Evolutionary conservation across 2,329 filamentous ascomycete species (phyloP).

Genomic region (Dothideomycetidae sp.): DNA sequence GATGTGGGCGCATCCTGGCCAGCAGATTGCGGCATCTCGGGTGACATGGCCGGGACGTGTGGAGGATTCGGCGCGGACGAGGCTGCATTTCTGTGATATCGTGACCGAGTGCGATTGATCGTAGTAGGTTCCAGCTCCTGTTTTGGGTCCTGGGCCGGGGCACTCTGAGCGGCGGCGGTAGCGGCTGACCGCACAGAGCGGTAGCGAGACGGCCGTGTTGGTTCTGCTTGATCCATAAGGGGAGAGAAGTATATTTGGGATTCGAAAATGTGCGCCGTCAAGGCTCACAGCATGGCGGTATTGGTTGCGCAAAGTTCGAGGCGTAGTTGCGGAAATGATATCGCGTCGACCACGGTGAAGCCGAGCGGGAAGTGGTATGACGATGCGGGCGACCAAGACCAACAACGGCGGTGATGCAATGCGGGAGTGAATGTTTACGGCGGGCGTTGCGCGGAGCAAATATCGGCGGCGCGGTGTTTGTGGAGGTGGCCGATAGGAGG

Average conservation of each 20-base stretch:
- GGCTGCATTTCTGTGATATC: conserved; percentile 12
- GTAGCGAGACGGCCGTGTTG: conserved; percentile 37
- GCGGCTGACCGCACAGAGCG: conserved; percentile 39
- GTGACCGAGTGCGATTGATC: conserved; percentile 13
- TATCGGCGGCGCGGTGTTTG: neutral
- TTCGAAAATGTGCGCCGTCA: no score
- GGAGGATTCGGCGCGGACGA: conserved; percentile 1
- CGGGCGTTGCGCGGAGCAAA: neutral
- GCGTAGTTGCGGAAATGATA: no score
- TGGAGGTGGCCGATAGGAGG: neutral
- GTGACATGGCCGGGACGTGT: conserved; percentile 1
- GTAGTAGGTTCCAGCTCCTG: conserved; percentile 8
- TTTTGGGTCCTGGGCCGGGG: conserved; percentile 4
- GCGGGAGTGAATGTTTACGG: neutral
- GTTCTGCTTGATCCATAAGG: neutral
- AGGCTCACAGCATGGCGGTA: neutral
- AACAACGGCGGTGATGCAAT: neutral
- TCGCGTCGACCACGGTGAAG: no score
- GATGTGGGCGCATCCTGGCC: neutral
- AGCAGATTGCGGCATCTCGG: neutral
- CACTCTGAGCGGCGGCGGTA: conserved; percentile 13
- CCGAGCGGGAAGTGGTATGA: no score
- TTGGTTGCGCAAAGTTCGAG: no score
- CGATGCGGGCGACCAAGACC: no score
- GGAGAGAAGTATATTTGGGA: no score